These are phyloP conservation scores for Pseudogymnoascus sp. DNA, from an alignment of 2,329 filamentous ascomycete species.

Conservation along the genomic window DNA sequence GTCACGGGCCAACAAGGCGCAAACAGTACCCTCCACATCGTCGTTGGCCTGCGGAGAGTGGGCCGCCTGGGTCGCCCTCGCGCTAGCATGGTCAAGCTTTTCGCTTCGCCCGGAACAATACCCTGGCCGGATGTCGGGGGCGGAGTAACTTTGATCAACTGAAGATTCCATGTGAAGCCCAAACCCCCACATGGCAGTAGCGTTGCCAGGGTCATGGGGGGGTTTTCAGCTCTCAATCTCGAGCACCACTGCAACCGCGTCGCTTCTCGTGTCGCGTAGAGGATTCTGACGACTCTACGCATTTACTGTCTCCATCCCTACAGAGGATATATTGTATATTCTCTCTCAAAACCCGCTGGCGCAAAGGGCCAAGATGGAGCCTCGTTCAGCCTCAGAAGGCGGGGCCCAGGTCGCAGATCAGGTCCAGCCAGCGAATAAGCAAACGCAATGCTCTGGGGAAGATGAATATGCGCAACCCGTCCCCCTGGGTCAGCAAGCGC, in stretches of 20 bases:
- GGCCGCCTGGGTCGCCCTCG: not conserved
- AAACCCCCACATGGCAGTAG: slow-evolving; percentile 7
- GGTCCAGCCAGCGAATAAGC: slow-evolving; percentile 3
- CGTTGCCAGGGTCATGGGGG: not conserved
- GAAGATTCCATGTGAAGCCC: slow-evolving; percentile 3
- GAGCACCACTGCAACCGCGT: slow-evolving; percentile 3
- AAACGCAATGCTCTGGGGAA: not conserved
- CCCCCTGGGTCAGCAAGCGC: not conserved
- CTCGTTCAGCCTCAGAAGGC: slow-evolving; percentile 7
- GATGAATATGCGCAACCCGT: slow-evolving; percentile 1
- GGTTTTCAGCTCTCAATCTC: slow-evolving; percentile 3
- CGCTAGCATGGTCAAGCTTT: slow-evolving; percentile 7
- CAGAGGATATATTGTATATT: not conserved
- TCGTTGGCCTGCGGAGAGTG: not conserved
- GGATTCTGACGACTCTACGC: not conserved
- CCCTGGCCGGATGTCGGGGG: slow-evolving; percentile 1
- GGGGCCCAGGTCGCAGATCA: slow-evolving; percentile 2
- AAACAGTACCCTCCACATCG: slow-evolving; percentile 8
- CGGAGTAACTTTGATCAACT: slow-evolving; percentile 2
- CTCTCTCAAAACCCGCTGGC: not conserved
- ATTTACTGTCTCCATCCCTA: not conserved
- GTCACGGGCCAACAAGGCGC: slow-evolving; percentile 6
- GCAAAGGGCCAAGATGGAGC: not conserved
- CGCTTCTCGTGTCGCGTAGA: not conserved
- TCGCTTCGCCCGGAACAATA: slow-evolving; percentile 7